Evolutionary conservation across 352 stramenopile genomes (phyloP).

Genomic region (Phytophthora meadii): DNA sequence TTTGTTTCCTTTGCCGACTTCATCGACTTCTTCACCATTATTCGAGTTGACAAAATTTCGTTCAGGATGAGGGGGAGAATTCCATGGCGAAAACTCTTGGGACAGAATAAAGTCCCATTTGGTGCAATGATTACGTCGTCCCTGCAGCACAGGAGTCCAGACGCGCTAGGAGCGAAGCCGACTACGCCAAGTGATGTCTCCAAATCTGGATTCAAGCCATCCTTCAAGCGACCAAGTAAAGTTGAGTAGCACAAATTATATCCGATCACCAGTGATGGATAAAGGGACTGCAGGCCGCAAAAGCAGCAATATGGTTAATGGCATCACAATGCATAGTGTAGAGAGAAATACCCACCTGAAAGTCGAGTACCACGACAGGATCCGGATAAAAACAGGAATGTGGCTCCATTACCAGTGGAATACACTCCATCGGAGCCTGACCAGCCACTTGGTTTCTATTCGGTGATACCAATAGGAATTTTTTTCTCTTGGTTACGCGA

Average conservation of each 20-base stretch:
- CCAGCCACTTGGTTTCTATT: slow-evolving; percentile 83
- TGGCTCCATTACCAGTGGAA: slow-evolving; percentile 96
- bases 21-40: slow-evolving; percentile 99
- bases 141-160: slow-evolving; percentile 55
- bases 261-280: slow-evolving; percentile 99
- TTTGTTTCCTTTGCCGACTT: slow-evolving; percentile 89
- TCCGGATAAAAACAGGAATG: slow-evolving; percentile 96
- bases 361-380: slow-evolving; percentile 99
- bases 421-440: slow-evolving; percentile 93
- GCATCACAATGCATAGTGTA: too few species aligned
- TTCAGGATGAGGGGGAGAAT: slow-evolving; percentile 97
- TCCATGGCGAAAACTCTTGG: slow-evolving; percentile 92
- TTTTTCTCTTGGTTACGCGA: slow-evolving; percentile 88
- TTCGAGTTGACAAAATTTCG: slow-evolving; percentile 95
- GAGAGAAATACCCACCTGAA: slow-evolving; percentile 70
- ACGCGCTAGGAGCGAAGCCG: slow-evolving; percentile 50
- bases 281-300: slow-evolving; percentile 89
- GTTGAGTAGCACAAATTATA: slow-evolving; percentile 99
- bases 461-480: slow-evolving; percentile 88
- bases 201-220: slow-evolving; percentile 73
- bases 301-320: not conserved
- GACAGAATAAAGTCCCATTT: slow-evolving; percentile 97
- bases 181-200: slow-evolving; percentile 73
- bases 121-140: slow-evolving; percentile 80
- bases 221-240: slow-evolving; percentile 92